Evolutionary conservation across 257 asterid species (phyloP).

Genomic region (Euphrasia confusa): DNA sequence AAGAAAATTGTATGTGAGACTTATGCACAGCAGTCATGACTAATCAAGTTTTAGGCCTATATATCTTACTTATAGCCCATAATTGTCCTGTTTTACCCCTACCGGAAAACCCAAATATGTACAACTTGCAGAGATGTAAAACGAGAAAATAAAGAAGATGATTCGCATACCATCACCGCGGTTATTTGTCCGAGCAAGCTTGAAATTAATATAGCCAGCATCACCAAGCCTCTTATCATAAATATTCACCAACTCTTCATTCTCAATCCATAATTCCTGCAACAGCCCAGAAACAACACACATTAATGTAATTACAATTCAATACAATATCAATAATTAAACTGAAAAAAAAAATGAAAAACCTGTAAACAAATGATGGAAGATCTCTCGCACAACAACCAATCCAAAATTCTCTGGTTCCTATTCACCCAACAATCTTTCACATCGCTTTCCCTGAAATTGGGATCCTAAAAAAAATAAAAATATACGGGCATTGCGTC

Average conservation of each 20-base stretch:
- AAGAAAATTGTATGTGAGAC: background rate
- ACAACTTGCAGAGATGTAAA: background rate
- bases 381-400: constrained; percentile 89
- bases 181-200: constrained; percentile 90
- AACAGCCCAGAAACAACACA: constrained; percentile 10
- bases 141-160: background rate
- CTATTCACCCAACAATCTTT: constrained; percentile 80
- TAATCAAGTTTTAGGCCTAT: background rate
- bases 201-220: constrained; percentile 82
- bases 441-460: constrained; percentile 83
- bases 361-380: constrained; percentile 99
- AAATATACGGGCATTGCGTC: constrained; percentile 7
- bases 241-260: constrained; percentile 80
- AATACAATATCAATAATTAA: background rate
- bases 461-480: constrained; percentile 69
- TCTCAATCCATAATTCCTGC: constrained; percentile 98
- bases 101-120: too few species aligned
- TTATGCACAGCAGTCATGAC: background rate
- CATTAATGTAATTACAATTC: background rate
- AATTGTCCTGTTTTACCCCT: constrained; percentile 17
- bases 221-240: constrained; percentile 91
- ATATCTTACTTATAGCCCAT: constrained; percentile 17
- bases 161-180: constrained; percentile 85
- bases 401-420: constrained; percentile 78
- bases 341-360: constrained; percentile 20